phyloP scores from a whole-genome alignment of 2,329 filamentous ascomycete species.

The Oidium heveae region DNA sequence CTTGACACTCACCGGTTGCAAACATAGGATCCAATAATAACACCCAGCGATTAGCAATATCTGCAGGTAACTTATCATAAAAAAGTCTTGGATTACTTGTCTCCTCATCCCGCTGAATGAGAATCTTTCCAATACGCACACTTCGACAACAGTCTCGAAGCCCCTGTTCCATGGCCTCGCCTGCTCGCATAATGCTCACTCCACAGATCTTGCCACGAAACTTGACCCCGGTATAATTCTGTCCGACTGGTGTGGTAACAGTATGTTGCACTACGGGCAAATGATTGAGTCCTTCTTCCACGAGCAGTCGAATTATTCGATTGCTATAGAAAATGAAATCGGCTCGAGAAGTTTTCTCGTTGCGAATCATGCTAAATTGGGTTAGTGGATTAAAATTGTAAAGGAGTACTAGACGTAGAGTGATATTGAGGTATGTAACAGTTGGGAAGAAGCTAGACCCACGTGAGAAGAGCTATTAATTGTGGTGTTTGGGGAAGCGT shows the following conservation, averaged over 20 bases:
- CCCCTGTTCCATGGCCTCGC: constrained; percentile 96
- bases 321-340: constrained; percentile 99
- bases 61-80: constrained; percentile 89
- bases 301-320: constrained; percentile 82
- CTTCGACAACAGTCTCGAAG: constrained; percentile 88
- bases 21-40: constrained; percentile 96
- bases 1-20: constrained; percentile 48
- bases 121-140: constrained; percentile 94
- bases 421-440: neutral
- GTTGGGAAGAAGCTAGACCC: constrained; percentile 20
- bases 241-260: constrained; percentile 76
- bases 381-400: neutral
- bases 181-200: constrained; percentile 93
- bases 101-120: constrained; percentile 94
- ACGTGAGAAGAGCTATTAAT: constrained; percentile 93
- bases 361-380: constrained; percentile 65
- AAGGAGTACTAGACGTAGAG: neutral
- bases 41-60: constrained; percentile 84
- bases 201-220: constrained; percentile 98
- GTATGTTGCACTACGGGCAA: constrained; percentile 72
- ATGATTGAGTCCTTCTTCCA: constrained; percentile 94
- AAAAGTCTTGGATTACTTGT: constrained; percentile 79
- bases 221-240: constrained; percentile 68
- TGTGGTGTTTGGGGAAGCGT: constrained; percentile 84
- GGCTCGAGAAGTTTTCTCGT: constrained; percentile 67